These are phyloP conservation scores for Colletotrichum sublineola DNA, from an alignment of 2,329 filamentous ascomycete species.

Conservation along the genomic window DNA sequence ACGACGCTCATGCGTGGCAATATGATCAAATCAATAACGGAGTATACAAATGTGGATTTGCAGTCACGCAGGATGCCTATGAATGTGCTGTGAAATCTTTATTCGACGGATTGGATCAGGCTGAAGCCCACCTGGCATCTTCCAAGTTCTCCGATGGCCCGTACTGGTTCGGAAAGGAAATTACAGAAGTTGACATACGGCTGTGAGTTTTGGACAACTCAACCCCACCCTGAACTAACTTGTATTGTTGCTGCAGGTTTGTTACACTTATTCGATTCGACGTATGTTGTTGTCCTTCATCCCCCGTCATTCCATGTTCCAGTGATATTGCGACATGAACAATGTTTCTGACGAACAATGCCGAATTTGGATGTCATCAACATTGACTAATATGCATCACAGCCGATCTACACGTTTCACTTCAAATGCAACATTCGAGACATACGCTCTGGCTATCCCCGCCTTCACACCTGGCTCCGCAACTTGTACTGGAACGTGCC, in stretches of 20 bases:
- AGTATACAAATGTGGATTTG: conserved; percentile 84
- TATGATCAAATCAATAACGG: conserved; percentile 81
- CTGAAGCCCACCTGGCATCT: conserved; percentile 75
- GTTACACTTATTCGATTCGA: conserved; percentile 82
- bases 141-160: conserved; percentile 59
- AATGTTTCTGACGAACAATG: not conserved
- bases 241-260: conserved; percentile 56
- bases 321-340: not conserved
- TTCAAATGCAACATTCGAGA: conserved; percentile 90
- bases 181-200: conserved; percentile 87
- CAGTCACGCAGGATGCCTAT: conserved; percentile 86
- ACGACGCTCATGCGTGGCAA: conserved; percentile 83
- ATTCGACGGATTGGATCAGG: conserved; percentile 81
- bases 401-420: conserved; percentile 84
- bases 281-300: conserved; percentile 47
- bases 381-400: conserved; percentile 2
- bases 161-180: conserved; percentile 79
- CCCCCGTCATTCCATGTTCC: not conserved
- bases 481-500: conserved; percentile 85
- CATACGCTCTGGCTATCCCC: conserved; percentile 86
- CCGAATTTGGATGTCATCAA: not conserved
- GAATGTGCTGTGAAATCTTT: conserved; percentile 78
- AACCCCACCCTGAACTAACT: not conserved
- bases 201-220: conserved; percentile 60
- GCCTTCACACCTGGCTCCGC: conserved; percentile 84